These are phyloP conservation scores for Arachnopeziza araneosa DNA, from an alignment of 2,329 filamentous ascomycete species.

Conservation along the genomic window DNA sequence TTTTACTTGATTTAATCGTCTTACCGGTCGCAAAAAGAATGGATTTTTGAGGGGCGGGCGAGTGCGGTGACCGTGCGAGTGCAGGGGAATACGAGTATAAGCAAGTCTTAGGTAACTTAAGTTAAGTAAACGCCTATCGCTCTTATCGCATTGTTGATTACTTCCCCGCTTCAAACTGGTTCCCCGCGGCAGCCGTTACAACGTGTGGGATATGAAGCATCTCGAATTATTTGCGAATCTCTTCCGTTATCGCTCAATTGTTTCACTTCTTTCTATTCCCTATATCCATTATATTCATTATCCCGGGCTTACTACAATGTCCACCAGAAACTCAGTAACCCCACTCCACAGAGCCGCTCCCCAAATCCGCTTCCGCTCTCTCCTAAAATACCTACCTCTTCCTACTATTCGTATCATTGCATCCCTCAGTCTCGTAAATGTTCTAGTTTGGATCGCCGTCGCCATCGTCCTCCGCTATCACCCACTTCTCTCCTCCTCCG, in stretches of 20 bases:
- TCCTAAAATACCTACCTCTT: slow-evolving; percentile 14
- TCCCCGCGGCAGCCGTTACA: background rate
- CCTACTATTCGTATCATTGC: slow-evolving; percentile 39
- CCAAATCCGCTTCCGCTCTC: slow-evolving; percentile 9
- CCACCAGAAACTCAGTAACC: no score
- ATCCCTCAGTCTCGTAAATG: slow-evolving; percentile 46
- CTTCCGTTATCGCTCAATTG: background rate
- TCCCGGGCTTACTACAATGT: background rate
- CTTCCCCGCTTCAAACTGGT: background rate
- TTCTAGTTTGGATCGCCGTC: slow-evolving; percentile 48
- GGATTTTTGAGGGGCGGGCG: no score
- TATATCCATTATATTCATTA: background rate
- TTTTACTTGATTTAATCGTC: no score
- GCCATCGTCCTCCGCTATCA: slow-evolving; percentile 48
- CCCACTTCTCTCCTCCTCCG: slow-evolving; percentile 66
- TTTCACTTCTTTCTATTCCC: background rate
- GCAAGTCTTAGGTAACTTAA: background rate
- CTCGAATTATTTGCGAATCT: background rate
- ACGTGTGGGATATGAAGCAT: background rate
- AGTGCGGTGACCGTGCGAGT: no score
- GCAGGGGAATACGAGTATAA: background rate
- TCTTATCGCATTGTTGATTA: background rate
- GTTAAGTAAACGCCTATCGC: background rate
- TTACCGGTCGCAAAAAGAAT: no score
- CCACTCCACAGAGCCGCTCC: slow-evolving; percentile 10